Evolutionary conservation across 2,329 filamentous ascomycete genomes (phyloP).

Genomic region (Hortaea sp.): DNA sequence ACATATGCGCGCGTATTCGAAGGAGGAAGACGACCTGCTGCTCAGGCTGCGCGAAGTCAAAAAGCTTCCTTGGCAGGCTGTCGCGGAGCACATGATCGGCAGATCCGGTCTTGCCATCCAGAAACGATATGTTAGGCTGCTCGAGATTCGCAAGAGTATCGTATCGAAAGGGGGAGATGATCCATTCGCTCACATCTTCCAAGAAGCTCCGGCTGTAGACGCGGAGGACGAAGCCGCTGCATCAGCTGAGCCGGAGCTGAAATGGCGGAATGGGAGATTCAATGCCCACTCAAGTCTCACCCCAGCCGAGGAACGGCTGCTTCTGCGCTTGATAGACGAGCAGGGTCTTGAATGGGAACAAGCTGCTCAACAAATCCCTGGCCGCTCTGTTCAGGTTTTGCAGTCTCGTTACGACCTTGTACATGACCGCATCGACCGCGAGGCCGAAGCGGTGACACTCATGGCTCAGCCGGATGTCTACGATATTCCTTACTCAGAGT

Average conservation of each 20-base stretch:
- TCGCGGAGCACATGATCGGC: slow-evolving; percentile 23
- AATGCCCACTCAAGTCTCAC: slow-evolving; percentile 12
- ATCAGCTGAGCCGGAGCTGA: neutral
- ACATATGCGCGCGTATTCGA: neutral
- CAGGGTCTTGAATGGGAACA: slow-evolving; percentile 24
- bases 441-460: neutral
- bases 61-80: slow-evolving; percentile 24
- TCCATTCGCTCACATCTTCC: slow-evolving; percentile 5
- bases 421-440: neutral
- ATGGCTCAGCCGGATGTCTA: neutral
- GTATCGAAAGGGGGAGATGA: slow-evolving; percentile 1
- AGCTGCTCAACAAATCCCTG: slow-evolving; percentile 15
- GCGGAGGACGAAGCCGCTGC: neutral
- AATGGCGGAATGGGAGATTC: neutral
- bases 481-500: neutral
- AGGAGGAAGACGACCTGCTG: slow-evolving; percentile 23
- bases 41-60: slow-evolving; percentile 33
- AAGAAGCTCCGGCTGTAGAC: neutral
- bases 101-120: slow-evolving; percentile 17
- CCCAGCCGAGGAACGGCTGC: neutral
- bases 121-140: slow-evolving; percentile 10
- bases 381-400: neutral
- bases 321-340: slow-evolving; percentile 31
- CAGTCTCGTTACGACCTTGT: neutral
- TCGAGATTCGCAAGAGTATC: slow-evolving; percentile 4